Evolutionary conservation across 345 rosid genomes (phyloP).

Genomic region (Melastoma malabathricum): DNA sequence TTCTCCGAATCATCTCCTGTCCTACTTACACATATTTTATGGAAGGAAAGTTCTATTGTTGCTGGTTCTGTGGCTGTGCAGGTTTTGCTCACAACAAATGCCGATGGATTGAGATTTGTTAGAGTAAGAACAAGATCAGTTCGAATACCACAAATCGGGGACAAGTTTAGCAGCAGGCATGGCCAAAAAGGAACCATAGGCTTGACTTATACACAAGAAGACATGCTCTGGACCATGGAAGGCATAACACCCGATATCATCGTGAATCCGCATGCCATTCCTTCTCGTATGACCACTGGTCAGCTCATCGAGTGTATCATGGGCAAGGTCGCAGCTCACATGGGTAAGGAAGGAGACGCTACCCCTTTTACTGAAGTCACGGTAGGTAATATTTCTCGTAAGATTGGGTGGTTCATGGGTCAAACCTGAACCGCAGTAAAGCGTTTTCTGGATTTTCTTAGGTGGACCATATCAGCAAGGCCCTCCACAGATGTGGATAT

Average conservation of each 20-base stretch:
- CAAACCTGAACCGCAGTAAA: too few relatives aligned
- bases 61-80: constrained; percentile 8
- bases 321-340: constrained; percentile 99
- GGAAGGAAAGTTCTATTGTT: too few relatives aligned
- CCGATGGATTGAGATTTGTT: constrained; percentile 95
- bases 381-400: constrained; percentile 28
- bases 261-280: constrained; percentile 98
- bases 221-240: constrained; percentile 99
- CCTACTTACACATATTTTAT: too few relatives aligned
- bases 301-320: constrained; percentile 98
- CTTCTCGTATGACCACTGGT: constrained; percentile 97
- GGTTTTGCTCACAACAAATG: constrained; percentile 94
- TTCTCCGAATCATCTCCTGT: background rate
- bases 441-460: too few relatives aligned
- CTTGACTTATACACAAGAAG: constrained; percentile 97
- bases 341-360: constrained; percentile 99
- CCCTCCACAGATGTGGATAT: constrained; percentile 94
- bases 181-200: constrained; percentile 99
- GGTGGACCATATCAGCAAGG: constrained; percentile 98
- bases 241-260: constrained; percentile 90
- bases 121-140: constrained; percentile 96
- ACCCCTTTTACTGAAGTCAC: constrained; percentile 99
- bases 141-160: constrained; percentile 94
- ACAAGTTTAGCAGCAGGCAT: constrained; percentile 95
- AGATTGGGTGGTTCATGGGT: too few relatives aligned